phyloP scores from a whole-genome alignment of 2,329 filamentous ascomycete genomes.

The Pestalotiopsis sp. region DNA sequence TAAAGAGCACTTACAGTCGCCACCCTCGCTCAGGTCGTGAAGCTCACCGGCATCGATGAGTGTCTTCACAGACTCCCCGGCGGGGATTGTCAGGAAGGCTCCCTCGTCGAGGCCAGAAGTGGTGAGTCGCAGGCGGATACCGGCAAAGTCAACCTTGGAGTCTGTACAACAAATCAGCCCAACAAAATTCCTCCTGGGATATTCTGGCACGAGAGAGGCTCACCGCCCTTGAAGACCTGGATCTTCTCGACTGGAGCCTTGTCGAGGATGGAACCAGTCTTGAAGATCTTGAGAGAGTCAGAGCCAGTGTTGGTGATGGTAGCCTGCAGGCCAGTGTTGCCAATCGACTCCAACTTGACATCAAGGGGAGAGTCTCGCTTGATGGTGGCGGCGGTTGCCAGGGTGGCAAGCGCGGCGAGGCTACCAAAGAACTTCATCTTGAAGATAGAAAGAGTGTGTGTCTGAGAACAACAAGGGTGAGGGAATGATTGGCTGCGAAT shows the following conservation, averaged over 20 bases:
- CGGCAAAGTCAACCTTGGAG: constrained; percentile 50
- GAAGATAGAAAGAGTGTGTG: constrained; percentile 6
- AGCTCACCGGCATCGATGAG: constrained; percentile 58
- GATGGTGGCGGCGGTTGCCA: constrained; percentile 32
- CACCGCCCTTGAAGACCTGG: constrained; percentile 49
- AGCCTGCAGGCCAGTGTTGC: constrained; percentile 57
- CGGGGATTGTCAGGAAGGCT: constrained; percentile 52
- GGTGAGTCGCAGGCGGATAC: constrained; percentile 52
- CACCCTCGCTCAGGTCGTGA: constrained; percentile 54
- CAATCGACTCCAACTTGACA: constrained; percentile 48
- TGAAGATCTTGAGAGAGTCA: constrained; percentile 52
- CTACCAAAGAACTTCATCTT: constrained; percentile 43
- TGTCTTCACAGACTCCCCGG: constrained; percentile 52
- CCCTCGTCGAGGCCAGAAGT: constrained; percentile 46
- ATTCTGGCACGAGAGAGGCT: constrained; percentile 21
- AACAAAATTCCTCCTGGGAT: background rate
- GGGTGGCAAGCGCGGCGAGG: constrained; percentile 36
- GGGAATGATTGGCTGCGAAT: background rate
- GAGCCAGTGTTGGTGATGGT: constrained; percentile 55
- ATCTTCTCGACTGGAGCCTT: constrained; percentile 56
- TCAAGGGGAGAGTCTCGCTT: constrained; percentile 34
- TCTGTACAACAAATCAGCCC: constrained; percentile 31
- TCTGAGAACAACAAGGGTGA: background rate
- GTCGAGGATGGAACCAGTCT: constrained; percentile 56
- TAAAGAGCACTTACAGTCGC: constrained; percentile 37